phyloP scores from a whole-genome alignment of 2,329 filamentous ascomycete genomes.

The Sclerotinia subarctica region DNA sequence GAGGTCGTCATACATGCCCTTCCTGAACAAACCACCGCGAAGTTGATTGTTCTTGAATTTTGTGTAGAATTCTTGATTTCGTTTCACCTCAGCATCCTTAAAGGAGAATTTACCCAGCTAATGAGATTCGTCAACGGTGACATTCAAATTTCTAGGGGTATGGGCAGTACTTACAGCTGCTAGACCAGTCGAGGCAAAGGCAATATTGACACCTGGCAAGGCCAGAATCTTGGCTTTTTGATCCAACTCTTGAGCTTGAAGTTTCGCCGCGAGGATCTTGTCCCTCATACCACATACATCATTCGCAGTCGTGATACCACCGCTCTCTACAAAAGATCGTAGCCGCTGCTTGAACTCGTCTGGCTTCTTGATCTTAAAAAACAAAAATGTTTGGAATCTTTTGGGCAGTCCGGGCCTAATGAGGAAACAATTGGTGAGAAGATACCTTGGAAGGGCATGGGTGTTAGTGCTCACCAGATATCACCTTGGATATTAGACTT shows the following conservation, averaged over 20 bases:
- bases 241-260: background rate
- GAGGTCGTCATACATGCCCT: constrained; percentile 12
- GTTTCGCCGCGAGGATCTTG: background rate
- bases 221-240: background rate
- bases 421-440: background rate
- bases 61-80: background rate
- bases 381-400: constrained; percentile 4
- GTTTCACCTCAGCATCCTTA: background rate
- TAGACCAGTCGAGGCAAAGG: background rate
- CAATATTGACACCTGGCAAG: constrained; percentile 11
- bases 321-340: background rate
- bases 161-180: background rate
- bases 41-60: background rate
- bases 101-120: constrained; percentile 3
- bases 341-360: constrained; percentile 3
- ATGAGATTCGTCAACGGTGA: background rate
- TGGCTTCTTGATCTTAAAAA: constrained; percentile 10
- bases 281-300: constrained; percentile 6
- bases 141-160: background rate
- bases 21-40: constrained; percentile 1
- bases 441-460: background rate
- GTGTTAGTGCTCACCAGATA: background rate
- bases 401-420: constrained; percentile 1
- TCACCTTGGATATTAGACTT: constrained; percentile 12
- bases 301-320: constrained; percentile 1